Conservation (phyloP, 768 basidiomycete genomes). For the Leucocoprinus birnbaumii region DNA sequence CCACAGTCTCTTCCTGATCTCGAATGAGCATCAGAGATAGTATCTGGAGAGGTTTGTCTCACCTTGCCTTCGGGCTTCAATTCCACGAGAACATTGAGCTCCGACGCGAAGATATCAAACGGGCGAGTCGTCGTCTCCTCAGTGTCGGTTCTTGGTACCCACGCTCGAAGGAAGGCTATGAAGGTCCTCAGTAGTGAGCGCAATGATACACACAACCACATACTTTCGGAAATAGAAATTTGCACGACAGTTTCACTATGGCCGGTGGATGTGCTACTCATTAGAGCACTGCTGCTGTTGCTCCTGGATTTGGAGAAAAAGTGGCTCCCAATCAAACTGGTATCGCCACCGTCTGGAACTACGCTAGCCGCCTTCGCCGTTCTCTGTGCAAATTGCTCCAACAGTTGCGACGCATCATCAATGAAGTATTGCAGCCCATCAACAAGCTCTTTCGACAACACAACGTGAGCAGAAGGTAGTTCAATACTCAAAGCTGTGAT, state of each 20-base stretch:
- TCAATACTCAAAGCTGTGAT: constrained; percentile 30
- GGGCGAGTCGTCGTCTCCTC: constrained; percentile 5
- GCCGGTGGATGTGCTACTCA: constrained; percentile 19
- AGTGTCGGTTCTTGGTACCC: constrained; percentile 16
- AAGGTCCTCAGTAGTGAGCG: neutral
- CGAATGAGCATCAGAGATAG: neutral
- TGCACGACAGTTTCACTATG: constrained; percentile 48
- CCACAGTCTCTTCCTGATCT: constrained; percentile 33
- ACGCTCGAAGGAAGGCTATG: constrained; percentile 20
- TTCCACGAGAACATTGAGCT: constrained; percentile 41
- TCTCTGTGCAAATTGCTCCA: constrained; percentile 41
- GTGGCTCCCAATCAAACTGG: constrained; percentile 76
- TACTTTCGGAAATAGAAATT: constrained; percentile 32
- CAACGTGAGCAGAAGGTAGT: constrained; percentile 63
- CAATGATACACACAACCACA: neutral
- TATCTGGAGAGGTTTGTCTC: constrained; percentile 10
- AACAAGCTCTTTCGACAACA: constrained; percentile 60
- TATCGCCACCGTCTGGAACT: constrained; percentile 42
- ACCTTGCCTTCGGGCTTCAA: constrained; percentile 74
- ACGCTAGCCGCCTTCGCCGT: constrained; percentile 17
- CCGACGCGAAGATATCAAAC: constrained; percentile 9
- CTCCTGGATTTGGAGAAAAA: constrained; percentile 63
- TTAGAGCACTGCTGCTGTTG: constrained; percentile 30
- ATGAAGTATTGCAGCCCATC: constrained; percentile 86
- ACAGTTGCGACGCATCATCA: constrained; percentile 78